phyloP scores from a whole-genome alignment of 345 rosid species.

The Pugionium cornutum region DNA sequence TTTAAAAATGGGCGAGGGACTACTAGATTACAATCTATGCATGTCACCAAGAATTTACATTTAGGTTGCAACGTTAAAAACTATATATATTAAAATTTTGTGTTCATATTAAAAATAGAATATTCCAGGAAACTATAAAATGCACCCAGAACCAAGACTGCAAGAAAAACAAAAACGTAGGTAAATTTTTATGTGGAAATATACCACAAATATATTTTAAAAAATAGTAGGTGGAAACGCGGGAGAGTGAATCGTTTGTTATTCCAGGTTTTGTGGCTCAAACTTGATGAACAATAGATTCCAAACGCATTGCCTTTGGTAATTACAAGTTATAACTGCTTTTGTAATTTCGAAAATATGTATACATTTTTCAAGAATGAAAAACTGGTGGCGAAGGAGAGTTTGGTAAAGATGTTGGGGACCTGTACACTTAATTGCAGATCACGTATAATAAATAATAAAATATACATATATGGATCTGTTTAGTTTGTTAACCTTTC shows the following conservation, averaged over 20 bases:
- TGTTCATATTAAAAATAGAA: too few relatives aligned
- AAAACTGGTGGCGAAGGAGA: constrained; percentile 19
- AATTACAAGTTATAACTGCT: constrained; percentile 13
- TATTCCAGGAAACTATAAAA: too few relatives aligned
- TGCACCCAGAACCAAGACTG: too few relatives aligned
- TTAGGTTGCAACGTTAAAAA: too few relatives aligned
- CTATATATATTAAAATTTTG: too few relatives aligned
- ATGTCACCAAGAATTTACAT: too few relatives aligned
- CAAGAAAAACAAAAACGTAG: too few relatives aligned
- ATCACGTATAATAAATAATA: constrained; percentile 23
- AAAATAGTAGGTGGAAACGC: not conserved
- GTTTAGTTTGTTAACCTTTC: constrained; percentile 34
- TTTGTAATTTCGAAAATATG: constrained; percentile 6
- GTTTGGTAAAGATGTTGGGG: constrained; percentile 40
- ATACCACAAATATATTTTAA: not conserved
- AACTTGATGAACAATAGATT: constrained; percentile 17
- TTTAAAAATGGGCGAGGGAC: not conserved
- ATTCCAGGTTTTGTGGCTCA: constrained; percentile 18
- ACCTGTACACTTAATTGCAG: constrained; percentile 37
- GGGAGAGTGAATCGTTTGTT: constrained; percentile 12
- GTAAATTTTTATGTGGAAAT: too few relatives aligned
- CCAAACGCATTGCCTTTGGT: constrained; percentile 14
- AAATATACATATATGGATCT: constrained; percentile 15
- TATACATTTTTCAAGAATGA: not conserved
- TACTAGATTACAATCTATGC: too few relatives aligned